Evolutionary conservation across 1,139 yeast genomes (phyloP), one percentile per base, ranked within the genome.

Genomic region (Geotrichum bryndzae): DNA sequence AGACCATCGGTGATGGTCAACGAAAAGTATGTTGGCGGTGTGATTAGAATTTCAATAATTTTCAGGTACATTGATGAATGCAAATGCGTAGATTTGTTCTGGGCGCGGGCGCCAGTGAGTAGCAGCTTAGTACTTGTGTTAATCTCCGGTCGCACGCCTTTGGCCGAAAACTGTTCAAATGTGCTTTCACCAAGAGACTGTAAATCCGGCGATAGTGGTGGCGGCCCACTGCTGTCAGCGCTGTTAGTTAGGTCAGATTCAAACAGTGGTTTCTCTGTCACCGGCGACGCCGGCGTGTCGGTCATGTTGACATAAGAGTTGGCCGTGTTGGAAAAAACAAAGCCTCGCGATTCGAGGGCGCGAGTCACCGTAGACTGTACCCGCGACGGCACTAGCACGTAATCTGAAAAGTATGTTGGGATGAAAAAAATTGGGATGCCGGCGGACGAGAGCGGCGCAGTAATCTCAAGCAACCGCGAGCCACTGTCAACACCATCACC

Each of bases 401-500:
- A 82, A 71, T 86, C 88, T 59, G 86, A 81, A 68, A 84, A 85
- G 73, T 86, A 87, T 52, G 87, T 84, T 15, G 87, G 82, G 52
- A 86, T 73, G 72, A 86, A 86, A 69, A 85, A 85, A 45, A 86
- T 76, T 2, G 90, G 79, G 46, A 86, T 84, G 18, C 79, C 79
- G 59, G 84, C 84, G 50, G 79, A 77, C 0, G 88, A 81, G 25
- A 86, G 74, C 2, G 91, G 91, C 58, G 80, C 78, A 0, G 88
- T 84, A 38, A 86, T 74, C 63, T 83, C 83, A 59, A 86, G 70
- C 10, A 86, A 85, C 53, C 86, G 74, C 51, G 81, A 75, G 50
- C 85, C 84, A 62, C 80, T 84, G 66, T 79, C 80, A 23, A 79
- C 77, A 0, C 90, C 88, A 64, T 84, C 88, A 60, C 84, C 82